phyloP scores from a whole-genome alignment of 257 asterid genomes.

The Rauvolfia tetraphylla region DNA sequence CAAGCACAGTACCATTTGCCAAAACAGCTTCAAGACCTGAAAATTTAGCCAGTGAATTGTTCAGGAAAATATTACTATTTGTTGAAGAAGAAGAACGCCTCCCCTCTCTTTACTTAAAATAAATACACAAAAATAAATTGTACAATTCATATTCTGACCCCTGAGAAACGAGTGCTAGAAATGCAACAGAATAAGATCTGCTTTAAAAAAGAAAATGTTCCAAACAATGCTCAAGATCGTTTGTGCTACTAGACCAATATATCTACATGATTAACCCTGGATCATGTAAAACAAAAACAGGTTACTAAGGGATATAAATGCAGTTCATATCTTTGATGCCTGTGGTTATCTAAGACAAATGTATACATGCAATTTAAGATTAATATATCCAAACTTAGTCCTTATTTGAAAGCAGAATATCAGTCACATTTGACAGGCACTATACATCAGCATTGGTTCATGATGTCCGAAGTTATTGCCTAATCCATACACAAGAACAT shows the following conservation, averaged over 20 bases:
- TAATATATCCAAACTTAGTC: not conserved
- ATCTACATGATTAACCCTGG: not conserved
- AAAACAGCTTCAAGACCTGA: slow-evolving; percentile 96
- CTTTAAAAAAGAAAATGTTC: not conserved
- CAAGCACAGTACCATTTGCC: slow-evolving; percentile 93
- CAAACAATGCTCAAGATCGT: not conserved
- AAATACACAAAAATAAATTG: not conserved
- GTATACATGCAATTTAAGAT: not conserved
- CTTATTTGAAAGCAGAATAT: not conserved
- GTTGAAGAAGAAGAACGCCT: not conserved
- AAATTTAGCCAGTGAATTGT: slow-evolving; percentile 16
- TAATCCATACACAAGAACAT: not conserved
- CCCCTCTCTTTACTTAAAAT: not conserved
- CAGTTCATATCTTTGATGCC: not conserved
- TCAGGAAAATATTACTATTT: not conserved
- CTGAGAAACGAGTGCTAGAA: not conserved
- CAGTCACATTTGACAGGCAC: not conserved
- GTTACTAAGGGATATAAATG: not conserved
- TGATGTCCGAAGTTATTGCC: not conserved
- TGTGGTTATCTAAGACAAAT: not conserved
- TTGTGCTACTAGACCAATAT: not conserved
- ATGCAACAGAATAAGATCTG: not conserved
- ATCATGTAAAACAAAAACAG: not conserved
- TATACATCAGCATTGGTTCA: not conserved
- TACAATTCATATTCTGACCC: not conserved